These are phyloP conservation scores for Prunus mume DNA, from an alignment of 306 rosid genomes.

Conservation along the genomic window DNA sequence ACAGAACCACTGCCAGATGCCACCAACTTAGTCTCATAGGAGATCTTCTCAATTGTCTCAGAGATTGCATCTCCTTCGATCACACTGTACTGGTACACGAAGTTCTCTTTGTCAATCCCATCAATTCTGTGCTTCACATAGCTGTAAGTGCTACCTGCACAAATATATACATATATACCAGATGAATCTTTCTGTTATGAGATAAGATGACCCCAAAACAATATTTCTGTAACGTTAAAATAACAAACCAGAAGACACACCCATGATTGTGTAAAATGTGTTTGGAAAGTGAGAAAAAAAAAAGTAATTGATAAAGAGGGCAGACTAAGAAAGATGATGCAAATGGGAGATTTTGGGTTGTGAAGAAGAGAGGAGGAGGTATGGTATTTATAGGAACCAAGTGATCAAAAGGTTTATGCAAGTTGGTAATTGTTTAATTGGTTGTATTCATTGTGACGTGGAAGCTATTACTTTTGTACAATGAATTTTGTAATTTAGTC, in stretches of 20 bases:
- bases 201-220: too few relatives aligned
- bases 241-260: conserved; percentile 12
- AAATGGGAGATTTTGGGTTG: conserved; percentile 16
- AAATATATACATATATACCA: too few relatives aligned
- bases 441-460: not conserved
- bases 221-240: too few relatives aligned
- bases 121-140: conserved; percentile 46
- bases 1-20: conserved; percentile 35
- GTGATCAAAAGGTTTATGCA: not conserved
- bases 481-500: not conserved
- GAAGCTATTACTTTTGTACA: not conserved
- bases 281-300: not conserved
- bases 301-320: not conserved
- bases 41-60: conserved; percentile 41
- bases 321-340: not conserved
- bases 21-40: conserved; percentile 32
- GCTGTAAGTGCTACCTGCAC: conserved; percentile 24
- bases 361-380: not conserved
- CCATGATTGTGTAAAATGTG: not conserved
- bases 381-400: not conserved
- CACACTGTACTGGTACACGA: conserved; percentile 41
- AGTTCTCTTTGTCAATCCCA: conserved; percentile 35
- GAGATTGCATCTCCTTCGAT: conserved; percentile 39
- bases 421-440: not conserved
- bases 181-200: too few relatives aligned